Conservation (phyloP, 148 eudicot genomes). For the Rhododendron kiyosumense region DNA sequence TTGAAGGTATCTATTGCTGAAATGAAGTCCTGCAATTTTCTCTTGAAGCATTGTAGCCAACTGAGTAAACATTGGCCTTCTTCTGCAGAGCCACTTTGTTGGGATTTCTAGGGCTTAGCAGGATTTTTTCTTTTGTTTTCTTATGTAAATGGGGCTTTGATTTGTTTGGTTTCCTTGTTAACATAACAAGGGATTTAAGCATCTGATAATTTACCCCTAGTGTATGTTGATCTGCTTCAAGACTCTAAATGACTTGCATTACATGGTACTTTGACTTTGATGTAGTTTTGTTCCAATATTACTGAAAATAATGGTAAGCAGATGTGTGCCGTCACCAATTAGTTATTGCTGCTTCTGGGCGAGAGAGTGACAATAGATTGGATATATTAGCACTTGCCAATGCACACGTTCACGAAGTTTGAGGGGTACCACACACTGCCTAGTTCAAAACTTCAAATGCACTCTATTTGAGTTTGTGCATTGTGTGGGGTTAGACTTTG, state of each 20-base stretch:
- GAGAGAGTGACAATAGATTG: too few species aligned
- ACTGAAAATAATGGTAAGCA: neutral
- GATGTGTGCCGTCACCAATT: neutral
- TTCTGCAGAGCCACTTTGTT: neutral
- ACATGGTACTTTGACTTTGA: neutral
- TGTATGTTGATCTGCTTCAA: neutral
- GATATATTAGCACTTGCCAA: neutral
- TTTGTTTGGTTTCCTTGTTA: neutral
- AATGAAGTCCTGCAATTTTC: neutral
- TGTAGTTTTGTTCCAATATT: neutral
- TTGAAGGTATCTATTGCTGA: neutral
- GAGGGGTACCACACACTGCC: too few species aligned
- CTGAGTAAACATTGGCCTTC: neutral
- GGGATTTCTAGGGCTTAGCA: neutral
- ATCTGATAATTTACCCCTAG: neutral
- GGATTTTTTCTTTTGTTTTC: neutral
- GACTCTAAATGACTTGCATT: neutral
- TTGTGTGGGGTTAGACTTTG: too few species aligned
- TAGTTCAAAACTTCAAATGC: too few species aligned
- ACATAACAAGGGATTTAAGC: neutral
- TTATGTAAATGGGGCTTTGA: neutral
- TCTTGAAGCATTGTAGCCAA: neutral
- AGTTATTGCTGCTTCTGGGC: too few species aligned
- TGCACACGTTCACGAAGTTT: neutral
- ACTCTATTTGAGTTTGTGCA: too few species aligned